These are phyloP conservation scores for Saccharomycopsis vini DNA, from an alignment of 805 yeast genomes.

Conservation along the genomic window DNA sequence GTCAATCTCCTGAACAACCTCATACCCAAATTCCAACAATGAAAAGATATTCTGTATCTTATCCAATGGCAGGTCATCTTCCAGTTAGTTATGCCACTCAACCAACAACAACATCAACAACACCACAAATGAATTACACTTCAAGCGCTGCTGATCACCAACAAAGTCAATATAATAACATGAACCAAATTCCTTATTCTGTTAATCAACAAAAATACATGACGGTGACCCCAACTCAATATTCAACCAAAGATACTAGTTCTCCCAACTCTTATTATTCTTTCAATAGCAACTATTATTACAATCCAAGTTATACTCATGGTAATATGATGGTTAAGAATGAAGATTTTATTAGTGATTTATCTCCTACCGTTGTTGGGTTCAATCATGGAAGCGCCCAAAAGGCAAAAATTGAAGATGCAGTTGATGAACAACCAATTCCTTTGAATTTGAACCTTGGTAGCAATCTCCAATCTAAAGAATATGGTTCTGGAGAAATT, in stretches of 20 bases:
- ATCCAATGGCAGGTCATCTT: constrained; percentile 2
- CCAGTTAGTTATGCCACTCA: background rate
- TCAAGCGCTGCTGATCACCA: background rate
- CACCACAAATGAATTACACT: background rate
- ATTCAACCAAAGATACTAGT: too few species aligned
- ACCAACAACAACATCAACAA: background rate
- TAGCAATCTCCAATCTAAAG: background rate
- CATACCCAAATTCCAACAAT: background rate
- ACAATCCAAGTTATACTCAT: background rate
- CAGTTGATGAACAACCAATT: constrained; percentile 6
- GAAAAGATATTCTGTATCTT: constrained; percentile 1
- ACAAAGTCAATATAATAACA: background rate
- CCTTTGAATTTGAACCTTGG: background rate
- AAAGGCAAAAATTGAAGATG: constrained; percentile 1
- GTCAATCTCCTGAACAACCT: too few species aligned
- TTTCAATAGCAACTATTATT: background rate
- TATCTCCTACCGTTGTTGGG: constrained; percentile 13
- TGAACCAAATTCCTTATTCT: background rate
- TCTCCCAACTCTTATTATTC: background rate
- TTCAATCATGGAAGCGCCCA: background rate
- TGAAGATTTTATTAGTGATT: constrained; percentile 5
- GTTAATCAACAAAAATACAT: background rate
- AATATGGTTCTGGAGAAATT: constrained; percentile 5
- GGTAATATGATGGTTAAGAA: background rate
- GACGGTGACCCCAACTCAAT: background rate